Base-by-base conservation (phyloP, 2,329 filamentous ascomycete species). In the Curvularia lunata region DNA sequence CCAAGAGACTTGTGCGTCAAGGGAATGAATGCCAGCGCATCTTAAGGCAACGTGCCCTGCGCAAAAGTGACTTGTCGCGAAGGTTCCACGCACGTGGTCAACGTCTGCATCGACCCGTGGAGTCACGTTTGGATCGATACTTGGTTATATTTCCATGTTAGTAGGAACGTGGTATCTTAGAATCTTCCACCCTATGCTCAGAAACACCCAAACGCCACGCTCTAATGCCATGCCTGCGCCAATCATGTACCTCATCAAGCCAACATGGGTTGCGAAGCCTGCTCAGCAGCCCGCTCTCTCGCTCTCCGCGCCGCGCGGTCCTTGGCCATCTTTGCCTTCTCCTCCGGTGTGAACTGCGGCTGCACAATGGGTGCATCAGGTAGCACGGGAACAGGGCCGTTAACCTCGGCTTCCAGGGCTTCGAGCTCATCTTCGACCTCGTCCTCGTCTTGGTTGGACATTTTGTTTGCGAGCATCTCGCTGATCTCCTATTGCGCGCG, bases 351-450 rank as follows among this genome's bases (percentile, higher is more conserved):
- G 18, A 70, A 66, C 27, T 75, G 70, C 45, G 72, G 71, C 21
- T 70, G 63, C 19, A 67, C 61, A 12, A 55, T 56, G 5, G 81
- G 80, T 32, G 77, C 75, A 56, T 78, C 71, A n/a, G 80, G 79
- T 34, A 82, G 63, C 49, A 67, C 50, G 18, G 48, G 34, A 16
- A 47, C 65, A 21, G 71, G 68, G 32, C 77, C 78, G 40, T 75
- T 76, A 52, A 87, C 75, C 71, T 93, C 87, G 40, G 82, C 82
- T 76, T 93, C 90, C 64, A 99, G 83, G 1, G 88, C 89, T 54
- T 91, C 91, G 51, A 99, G 82, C 79, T 99, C 95, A 72, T 97
- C 93, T 75, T 99, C 95, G 32, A 99, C 95, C 72, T 97, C 95
- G 72, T 98, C 94, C 77, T 99, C 95, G 77, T 99, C 95, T 70